Evolutionary conservation across 345 rosid genomes (phyloP).

Genomic region (Eucalyptus erythrocorys): DNA sequence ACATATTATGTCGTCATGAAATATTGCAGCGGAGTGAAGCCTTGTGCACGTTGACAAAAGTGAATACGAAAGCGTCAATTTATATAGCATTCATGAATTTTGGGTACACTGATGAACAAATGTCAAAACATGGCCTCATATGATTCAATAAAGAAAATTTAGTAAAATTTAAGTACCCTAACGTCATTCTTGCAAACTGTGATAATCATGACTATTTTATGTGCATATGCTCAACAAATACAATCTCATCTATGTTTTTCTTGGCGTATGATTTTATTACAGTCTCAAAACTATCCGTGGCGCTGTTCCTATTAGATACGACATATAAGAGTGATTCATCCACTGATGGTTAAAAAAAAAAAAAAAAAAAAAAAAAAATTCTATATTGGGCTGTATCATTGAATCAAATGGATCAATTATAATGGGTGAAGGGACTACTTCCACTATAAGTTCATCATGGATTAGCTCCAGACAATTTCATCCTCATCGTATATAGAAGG

Average conservation of each 20-base stretch:
- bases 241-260: not conserved
- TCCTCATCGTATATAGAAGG: not conserved
- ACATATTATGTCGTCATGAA: not conserved
- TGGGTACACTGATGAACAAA: not conserved
- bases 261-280: not conserved
- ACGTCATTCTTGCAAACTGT: not conserved
- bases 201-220: not conserved
- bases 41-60: not conserved
- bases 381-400: not conserved
- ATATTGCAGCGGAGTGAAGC: not conserved
- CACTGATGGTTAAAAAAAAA: not conserved
- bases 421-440: not conserved
- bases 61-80: not conserved
- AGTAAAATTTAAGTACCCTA: not conserved
- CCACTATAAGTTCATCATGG: not conserved
- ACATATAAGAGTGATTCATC: not conserved
- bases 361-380: not conserved
- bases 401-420: not conserved
- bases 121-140: not conserved
- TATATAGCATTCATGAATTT: not conserved
- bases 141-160: not conserved
- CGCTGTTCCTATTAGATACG: not conserved
- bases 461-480: not conserved
- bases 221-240: not conserved
- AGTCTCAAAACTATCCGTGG: not conserved